Percentiles rank a stretch among this genome's conserved stretches.
Evolutionary conservation across 208 protist species (phyloP).

Genomic region (Plasmodiophora brassicae): DNA sequence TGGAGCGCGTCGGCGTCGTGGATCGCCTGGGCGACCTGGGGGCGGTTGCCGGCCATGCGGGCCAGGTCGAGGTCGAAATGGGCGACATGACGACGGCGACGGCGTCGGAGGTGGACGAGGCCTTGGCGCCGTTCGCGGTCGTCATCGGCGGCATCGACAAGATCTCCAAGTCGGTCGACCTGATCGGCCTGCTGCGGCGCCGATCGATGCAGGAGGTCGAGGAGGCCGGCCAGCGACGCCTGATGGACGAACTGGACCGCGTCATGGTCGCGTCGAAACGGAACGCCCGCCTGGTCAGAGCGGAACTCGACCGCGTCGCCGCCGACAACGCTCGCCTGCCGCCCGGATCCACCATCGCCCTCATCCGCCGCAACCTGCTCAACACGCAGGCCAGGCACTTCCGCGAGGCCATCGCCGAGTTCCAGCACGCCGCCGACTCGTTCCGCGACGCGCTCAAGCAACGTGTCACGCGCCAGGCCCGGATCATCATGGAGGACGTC

Average conservation of each 20-base stretch:
- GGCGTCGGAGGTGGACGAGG: too few species aligned
- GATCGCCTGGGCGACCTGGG: too few species aligned
- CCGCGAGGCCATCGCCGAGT: neutral
- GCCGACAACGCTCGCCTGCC: neutral
- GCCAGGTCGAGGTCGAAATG: too few species aligned
- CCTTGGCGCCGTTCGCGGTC: neutral
- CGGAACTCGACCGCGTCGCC: neutral
- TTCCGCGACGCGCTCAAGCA: neutral
- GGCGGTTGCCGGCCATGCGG: too few species aligned
- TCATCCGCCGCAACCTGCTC: neutral
- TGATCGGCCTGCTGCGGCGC: neutral
- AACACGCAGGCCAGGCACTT: neutral
- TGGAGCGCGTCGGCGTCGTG: too few species aligned
- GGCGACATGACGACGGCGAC: too few species aligned
- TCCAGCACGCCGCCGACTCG: neutral
- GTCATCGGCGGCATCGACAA: conserved; percentile 9
- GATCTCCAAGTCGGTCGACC: neutral
- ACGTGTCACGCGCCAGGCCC: neutral
- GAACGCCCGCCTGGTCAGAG: neutral
- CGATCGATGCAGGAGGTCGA: neutral
- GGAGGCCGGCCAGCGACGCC: neutral
- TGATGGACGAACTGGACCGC: neutral
- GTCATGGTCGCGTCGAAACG: neutral
- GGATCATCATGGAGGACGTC: neutral
- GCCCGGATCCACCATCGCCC: neutral